phyloP scores from a whole-genome alignment of 306 rosid species.

The Hippophae gyantsensis region DNA sequence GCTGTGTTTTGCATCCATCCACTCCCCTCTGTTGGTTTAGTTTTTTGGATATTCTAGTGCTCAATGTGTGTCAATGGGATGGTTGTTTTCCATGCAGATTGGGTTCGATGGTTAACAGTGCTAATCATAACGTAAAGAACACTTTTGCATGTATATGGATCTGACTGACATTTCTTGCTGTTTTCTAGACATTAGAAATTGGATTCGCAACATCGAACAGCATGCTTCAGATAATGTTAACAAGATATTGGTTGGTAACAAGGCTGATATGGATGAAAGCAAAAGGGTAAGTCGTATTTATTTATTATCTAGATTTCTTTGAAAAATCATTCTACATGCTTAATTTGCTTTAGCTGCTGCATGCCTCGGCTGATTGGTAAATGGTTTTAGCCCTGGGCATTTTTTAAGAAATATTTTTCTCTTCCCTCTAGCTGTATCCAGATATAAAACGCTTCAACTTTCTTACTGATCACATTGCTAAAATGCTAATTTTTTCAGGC shows the following conservation, averaged over 20 bases:
- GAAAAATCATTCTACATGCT: not conserved
- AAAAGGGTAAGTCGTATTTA: conserved; percentile 60
- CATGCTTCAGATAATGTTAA: conserved; percentile 92
- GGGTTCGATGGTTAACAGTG: conserved; percentile 6
- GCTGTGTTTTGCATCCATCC: conserved; percentile 3
- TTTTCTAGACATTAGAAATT: conserved; percentile 67
- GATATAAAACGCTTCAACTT: not conserved
- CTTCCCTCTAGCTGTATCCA: conserved; percentile 1
- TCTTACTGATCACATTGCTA: not conserved
- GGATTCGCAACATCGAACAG: conserved; percentile 96
- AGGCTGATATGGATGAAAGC: conserved; percentile 95
- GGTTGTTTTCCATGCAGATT: not conserved
- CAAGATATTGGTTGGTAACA: conserved; percentile 92
- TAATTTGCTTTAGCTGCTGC: not conserved
- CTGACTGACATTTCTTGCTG: conserved; percentile 11
- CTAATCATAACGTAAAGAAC: not conserved
- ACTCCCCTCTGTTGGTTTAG: not conserved
- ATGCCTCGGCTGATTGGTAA: no score
- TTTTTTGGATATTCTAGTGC: not conserved
- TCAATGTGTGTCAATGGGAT: not conserved
- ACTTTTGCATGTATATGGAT: not conserved
- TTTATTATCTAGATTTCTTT: not conserved
- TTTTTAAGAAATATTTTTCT: no score
- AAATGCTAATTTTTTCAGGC: conserved; percentile 34
- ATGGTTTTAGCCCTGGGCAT: no score